Evolutionary conservation across 805 yeast genomes (phyloP).

Genomic region (Suhomyces prunicola): DNA sequence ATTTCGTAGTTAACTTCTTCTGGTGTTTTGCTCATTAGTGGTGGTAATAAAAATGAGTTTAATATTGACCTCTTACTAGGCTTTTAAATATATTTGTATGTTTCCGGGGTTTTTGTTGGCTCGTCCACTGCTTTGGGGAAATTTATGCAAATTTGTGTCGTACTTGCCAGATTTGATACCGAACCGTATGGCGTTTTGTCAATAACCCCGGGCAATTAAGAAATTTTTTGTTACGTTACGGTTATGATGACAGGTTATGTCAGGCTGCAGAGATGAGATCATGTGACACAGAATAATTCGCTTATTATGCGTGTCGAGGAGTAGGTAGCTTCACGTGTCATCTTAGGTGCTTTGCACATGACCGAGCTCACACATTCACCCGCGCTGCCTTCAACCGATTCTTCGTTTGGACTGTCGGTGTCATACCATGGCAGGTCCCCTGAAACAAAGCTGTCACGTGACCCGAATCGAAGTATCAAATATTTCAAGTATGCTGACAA

Average conservation of each 20-base stretch:
- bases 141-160: background rate
- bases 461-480: background rate
- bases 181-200: background rate
- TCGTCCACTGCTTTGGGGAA: background rate
- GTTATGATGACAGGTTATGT: background rate
- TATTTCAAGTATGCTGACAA: background rate
- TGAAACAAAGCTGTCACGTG: background rate
- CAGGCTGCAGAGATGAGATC: background rate
- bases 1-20: conserved; percentile 13
- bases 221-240: background rate
- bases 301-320: background rate
- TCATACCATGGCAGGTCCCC: background rate
- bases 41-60: background rate
- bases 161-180: background rate
- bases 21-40: background rate
- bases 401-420: background rate
- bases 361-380: background rate
- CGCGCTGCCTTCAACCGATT: background rate
- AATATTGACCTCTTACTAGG: background rate
- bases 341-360: background rate
- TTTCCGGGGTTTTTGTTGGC: background rate
- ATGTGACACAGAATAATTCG: background rate
- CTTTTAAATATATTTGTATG: background rate
- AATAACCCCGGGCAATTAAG: background rate
- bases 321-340: background rate